Conservation (phyloP, 331 rosid genomes). For the Quercus tomentella region DNA sequence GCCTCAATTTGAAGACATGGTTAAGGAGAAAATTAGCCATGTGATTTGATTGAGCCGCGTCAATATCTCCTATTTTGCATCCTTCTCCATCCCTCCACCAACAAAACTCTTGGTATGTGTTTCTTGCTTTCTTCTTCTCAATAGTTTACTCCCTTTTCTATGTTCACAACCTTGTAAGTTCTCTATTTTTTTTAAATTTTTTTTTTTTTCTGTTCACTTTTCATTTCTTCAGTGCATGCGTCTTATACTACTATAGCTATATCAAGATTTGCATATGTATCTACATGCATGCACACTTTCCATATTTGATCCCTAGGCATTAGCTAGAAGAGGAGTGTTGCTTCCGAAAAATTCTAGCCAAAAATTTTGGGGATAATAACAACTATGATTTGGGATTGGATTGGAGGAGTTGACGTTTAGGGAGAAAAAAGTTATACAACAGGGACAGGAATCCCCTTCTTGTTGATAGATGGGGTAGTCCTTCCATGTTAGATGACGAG, state of each 20-base stretch:
- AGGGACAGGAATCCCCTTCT: too few species aligned
- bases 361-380: background rate
- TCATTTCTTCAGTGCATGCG: background rate
- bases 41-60: slow-evolving; percentile 88
- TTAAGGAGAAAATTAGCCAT: slow-evolving; percentile 31
- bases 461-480: background rate
- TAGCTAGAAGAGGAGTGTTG: background rate
- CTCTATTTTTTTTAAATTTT: background rate
- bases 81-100: slow-evolving; percentile 23
- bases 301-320: background rate
- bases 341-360: background rate
- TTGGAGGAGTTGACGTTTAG: too few species aligned
- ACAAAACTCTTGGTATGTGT: background rate
- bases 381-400: too few species aligned
- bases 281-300: background rate
- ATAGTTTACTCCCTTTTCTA: background rate
- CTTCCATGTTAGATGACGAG: background rate
- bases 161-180: background rate
- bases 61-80: slow-evolving; percentile 72
- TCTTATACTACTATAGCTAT: background rate
- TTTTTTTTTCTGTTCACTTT: background rate
- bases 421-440: too few species aligned
- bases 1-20: slow-evolving; percentile 82
- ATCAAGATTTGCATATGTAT: background rate
- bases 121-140: background rate